Base-by-base conservation (phyloP, 768 basidiomycete species). In the Astraeus odoratus region DNA sequence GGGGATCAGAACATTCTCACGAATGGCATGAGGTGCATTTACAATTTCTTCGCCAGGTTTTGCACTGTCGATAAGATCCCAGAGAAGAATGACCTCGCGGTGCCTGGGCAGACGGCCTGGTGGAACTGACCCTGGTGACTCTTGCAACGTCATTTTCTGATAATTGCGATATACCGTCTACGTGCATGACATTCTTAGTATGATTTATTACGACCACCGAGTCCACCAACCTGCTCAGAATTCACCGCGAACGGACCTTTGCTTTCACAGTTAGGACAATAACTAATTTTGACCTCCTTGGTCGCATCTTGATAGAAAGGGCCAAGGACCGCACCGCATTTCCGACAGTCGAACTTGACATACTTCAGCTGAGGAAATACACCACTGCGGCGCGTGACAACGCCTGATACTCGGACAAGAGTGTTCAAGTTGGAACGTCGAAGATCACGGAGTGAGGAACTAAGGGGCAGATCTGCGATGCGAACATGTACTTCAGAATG, bases 281-380 rank as follows among this genome's bases (percentile, higher is more conserved):
- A 96, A 58, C 86, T 93, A 63, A 98, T 86, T 65, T 78, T 88
- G 46, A 98, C 83, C 63, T 99, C 96, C 66, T 80, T 87, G 29
- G 84, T 86, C 6, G 92, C 90, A 65, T 98, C 96, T 71, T 99
- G 96, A 63, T 92, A 95, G 72, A 98, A 98, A 1, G 96, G 96
- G 12, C 96, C 96, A 13, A 98, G 73, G 22, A 90, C 81, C n/a
- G 83, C 86, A 15, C 86, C 85, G 56, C 96, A 99, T 63, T 95
- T 97, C 44, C 77, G 77, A 66, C 96, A 99, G 63, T 98, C 92
- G 57, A 99, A 99, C 63, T 97, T 98, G 64, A 99, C 94, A 58
- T 97, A 96, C 69, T 99, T 98, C 48, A 99, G 71, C 64, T 99
- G 96, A n/a, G 96, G 96, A 67, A 98, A 98, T 8, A 99, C 94